Base-by-base conservation (phyloP, 352 stramenopile genomes). In the Blastocystis sp. region DNA sequence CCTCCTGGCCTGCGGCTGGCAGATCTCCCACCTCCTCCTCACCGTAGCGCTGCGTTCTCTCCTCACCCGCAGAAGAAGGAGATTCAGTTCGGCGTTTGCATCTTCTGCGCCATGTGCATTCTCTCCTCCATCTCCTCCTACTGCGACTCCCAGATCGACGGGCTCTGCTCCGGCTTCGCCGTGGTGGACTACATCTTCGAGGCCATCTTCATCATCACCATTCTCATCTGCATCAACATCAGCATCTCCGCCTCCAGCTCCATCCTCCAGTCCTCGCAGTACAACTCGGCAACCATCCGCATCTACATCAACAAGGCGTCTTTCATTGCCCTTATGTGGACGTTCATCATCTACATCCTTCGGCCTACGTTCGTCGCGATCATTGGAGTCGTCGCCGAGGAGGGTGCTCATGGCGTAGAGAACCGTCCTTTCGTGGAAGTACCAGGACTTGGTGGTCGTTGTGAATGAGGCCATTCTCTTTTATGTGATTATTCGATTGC, bases 161-260 rank as follows among this genome's bases (percentile, higher is more conserved):
- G 74, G 17, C 60, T 84, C 14, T 84, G 74, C 74, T 69, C 67
- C 41, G 52, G 45, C 3, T 84, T 84, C 38, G 48, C 74, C 11
- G 74, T 84, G 40, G 74, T 84, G 1, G 60, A 84, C 34, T 84
- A 84, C 74, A 84, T 84, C 23, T 84, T 84, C 34, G 52, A 84
- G 28, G 65, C 74, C 23, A 84, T 84, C 48, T 28, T 84, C 1
- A 84, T 84, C 34, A 48, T 84, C 19, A 64, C 56, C 41, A 84
- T 84, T 45, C 23, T 84, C 28, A 69, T 84, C 21, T 84, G 74
- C 74, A 84, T 64, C 45, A 84, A 84, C 21, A 69, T 84, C 60
- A 84, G 69, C 34, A 84, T 84, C 48, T 84, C 74, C 0, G 40
- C 74, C 4, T 69, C 56, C 23, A 69, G 52, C 5, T 62, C 74